Conservation (phyloP, 2,329 filamentous ascomycete genomes). For the Zarea fungicola region DNA sequence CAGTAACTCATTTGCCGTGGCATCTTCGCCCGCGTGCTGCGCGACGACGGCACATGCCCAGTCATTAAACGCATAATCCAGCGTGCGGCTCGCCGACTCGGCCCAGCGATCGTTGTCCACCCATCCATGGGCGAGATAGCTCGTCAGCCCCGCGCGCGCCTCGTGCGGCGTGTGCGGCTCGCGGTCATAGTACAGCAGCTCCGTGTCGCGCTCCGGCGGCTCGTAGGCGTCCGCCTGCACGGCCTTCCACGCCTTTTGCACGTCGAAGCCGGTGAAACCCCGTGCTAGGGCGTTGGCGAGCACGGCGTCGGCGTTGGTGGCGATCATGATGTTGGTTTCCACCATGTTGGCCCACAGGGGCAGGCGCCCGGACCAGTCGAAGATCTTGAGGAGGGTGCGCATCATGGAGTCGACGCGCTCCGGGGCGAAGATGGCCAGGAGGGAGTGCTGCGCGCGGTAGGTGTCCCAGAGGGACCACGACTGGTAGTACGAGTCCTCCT, state of each 20-base stretch:
- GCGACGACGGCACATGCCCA: slow-evolving; percentile 38
- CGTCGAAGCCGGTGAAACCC: slow-evolving; percentile 37
- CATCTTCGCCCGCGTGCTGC: slow-evolving; percentile 29
- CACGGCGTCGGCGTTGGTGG: slow-evolving; percentile 42
- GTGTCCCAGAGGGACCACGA: slow-evolving; percentile 49
- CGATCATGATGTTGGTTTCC: slow-evolving; percentile 47
- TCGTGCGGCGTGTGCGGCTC: slow-evolving; percentile 41
- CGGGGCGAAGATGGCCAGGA: slow-evolving; percentile 40
- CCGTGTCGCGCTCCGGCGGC: slow-evolving; percentile 38
- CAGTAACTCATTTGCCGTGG: slow-evolving; percentile 26
- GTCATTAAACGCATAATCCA: slow-evolving; percentile 44
- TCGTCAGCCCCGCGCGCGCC: slow-evolving; percentile 39
- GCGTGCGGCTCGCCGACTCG: slow-evolving; percentile 39
- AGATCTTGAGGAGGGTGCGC: slow-evolving; percentile 39
- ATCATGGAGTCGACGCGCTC: slow-evolving; percentile 44
- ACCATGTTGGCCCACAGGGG: slow-evolving; percentile 46
- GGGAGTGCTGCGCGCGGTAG: slow-evolving; percentile 41
- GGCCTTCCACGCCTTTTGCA: slow-evolving; percentile 37
- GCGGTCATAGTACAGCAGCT: slow-evolving; percentile 41
- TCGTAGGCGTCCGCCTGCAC: slow-evolving; percentile 40
- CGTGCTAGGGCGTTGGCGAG: slow-evolving; percentile 40
- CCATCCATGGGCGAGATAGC: slow-evolving; percentile 39
- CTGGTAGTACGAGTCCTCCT: slow-evolving; percentile 42
- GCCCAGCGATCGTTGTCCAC: slow-evolving; percentile 44
- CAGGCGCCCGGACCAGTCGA: slow-evolving; percentile 40